Evolutionary conservation across 306 rosid species (phyloP).

Genomic region (Carpinus viminea): DNA sequence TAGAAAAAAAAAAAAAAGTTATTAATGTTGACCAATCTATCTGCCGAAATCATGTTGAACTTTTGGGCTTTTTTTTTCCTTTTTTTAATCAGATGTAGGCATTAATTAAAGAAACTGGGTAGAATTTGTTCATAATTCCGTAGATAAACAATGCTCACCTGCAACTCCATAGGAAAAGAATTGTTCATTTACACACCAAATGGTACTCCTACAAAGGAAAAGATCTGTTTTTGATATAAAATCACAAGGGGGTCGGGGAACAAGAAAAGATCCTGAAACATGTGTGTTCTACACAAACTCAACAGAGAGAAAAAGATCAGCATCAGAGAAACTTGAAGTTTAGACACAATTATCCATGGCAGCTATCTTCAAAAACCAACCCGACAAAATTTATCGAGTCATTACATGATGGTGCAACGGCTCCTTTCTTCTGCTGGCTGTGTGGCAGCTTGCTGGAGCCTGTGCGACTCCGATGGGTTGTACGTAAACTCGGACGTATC

Average conservation of each 20-base stretch:
- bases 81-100: not conserved
- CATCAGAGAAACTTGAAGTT: slow-evolving; percentile 18
- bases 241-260: slow-evolving; percentile 9
- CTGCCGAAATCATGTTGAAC: no score
- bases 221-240: not conserved
- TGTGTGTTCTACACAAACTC: slow-evolving; percentile 42
- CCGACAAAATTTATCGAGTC: slow-evolving; percentile 23
- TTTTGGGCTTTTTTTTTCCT: not conserved
- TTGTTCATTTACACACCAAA: slow-evolving; percentile 36
- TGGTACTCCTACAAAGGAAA: slow-evolving; percentile 19
- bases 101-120: not conserved
- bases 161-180: not conserved
- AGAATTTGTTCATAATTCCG: slow-evolving; percentile 8
- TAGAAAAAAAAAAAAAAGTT: no score
- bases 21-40: no score
- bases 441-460: slow-evolving; percentile 67
- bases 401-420: slow-evolving; percentile 86
- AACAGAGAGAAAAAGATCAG: slow-evolving; percentile 25
- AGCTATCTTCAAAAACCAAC: slow-evolving; percentile 27
- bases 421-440: slow-evolving; percentile 93
- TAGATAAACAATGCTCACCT: slow-evolving; percentile 4
- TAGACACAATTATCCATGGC: slow-evolving; percentile 16
- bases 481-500: slow-evolving; percentile 93
- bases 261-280: slow-evolving; percentile 32
- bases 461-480: slow-evolving; percentile 85